These are phyloP conservation scores for Coemansia reversa DNA, from an alignment of 192 early-diverging fungal genomes.

Conservation along the genomic window DNA sequence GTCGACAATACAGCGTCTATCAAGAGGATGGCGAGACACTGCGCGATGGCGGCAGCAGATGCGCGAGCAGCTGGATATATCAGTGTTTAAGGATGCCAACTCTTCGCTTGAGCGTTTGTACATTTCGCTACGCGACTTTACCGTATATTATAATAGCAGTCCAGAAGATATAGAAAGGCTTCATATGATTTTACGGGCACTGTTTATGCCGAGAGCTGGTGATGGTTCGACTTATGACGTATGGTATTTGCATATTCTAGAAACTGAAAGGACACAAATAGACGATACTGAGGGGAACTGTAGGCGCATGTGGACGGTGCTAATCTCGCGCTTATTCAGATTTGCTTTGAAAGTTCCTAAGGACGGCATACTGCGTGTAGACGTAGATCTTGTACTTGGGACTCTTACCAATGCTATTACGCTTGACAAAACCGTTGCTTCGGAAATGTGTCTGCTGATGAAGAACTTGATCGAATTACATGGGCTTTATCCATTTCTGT, in stretches of 20 bases:
- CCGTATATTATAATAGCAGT: constrained; percentile 30
- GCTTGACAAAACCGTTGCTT: neutral
- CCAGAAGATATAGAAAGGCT: constrained; percentile 13
- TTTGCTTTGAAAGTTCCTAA: constrained; percentile 6
- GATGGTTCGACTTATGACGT: neutral
- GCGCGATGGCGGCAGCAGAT: constrained; percentile 21
- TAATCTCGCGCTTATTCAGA: constrained; percentile 22
- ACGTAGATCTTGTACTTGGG: neutral
- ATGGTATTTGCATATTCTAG: neutral
- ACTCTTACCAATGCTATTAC: neutral
- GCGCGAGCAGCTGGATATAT: constrained; percentile 25
- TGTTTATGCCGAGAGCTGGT: constrained; percentile 13
- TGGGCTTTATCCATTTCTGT: constrained; percentile 31
- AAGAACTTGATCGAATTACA: constrained; percentile 15
- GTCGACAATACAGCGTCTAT: constrained; percentile 62
- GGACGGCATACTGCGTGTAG: neutral
- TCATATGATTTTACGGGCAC: constrained; percentile 17
- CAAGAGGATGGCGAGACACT: constrained; percentile 19
- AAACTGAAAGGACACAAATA: neutral
- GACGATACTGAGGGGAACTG: neutral
- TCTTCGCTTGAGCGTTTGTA: neutral
- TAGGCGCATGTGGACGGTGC: constrained; percentile 19
- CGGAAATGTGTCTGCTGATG: constrained; percentile 12
- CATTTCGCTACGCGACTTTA: constrained; percentile 16
- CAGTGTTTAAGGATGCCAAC: neutral